Evolutionary conservation across 2,329 filamentous ascomycete species (phyloP), one percentile per base, ranked within the genome.

Genomic region (Neofusicoccum sp.): DNA sequence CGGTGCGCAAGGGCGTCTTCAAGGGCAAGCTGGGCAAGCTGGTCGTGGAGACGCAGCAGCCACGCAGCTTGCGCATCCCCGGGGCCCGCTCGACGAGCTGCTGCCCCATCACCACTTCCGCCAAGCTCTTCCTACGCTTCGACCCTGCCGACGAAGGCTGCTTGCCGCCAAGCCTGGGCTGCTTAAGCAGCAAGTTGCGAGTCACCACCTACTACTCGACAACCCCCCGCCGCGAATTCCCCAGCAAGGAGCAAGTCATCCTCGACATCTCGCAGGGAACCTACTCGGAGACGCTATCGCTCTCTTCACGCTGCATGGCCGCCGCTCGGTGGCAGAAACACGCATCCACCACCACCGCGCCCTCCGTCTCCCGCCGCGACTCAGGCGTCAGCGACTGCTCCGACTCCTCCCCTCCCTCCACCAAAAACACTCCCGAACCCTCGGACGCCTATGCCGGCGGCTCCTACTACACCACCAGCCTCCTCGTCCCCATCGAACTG

Each of bases 401-500:
- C 4, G 40, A 40, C 24, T 36, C 48, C 1, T 65, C 14, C 65
- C 65, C 28, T 69, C 20, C 69, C 7, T 59, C 61, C 43, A 65
- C n/a, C 16, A 60, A 45, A 40, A 70, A 70, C 28, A 65, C 65
- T 30, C 68, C 68, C 24, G 71, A 73, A 11, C 72, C 74, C 1
- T 68, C 68, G 2, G 65, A 75, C 2, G 75, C 75, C 56, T 69
- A 70, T 6, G 69, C 75, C 1, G 78, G 78, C 26, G 71, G 73
- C 5, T 68, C 69, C 14, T 87, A 83, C 73, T 90, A 88, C 73
- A 86, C 84, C 2, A 80, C 86, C 6, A 78, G 78, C n/a, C 75
- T 90, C 36, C 70, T 88, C 1, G 82, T 89, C 1, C 88, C 88
- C 0, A 76, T 90, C 67, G 80, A 81, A 0, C 78, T 89, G 0